Percentiles rank a stretch among this genome's conserved stretches.
phyloP scores from a whole-genome alignment of 2,329 filamentous ascomycete species.

The Nectriaceae sp. region DNA sequence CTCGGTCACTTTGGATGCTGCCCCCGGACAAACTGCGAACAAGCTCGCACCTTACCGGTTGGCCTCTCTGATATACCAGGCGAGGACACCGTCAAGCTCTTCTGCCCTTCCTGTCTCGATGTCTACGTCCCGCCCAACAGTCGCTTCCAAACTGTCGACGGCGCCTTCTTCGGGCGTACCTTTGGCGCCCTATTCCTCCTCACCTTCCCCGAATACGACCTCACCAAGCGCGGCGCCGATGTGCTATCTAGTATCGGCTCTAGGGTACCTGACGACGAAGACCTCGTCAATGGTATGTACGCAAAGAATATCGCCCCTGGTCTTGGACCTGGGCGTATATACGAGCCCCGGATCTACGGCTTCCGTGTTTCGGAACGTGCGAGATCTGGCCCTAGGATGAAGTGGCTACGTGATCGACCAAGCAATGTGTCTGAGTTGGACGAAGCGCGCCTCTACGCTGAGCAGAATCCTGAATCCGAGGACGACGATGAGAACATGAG shows the following conservation, averaged over 20 bases:
- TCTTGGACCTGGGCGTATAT: slow-evolving; percentile 79
- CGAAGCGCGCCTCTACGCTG: slow-evolving; percentile 63
- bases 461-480: slow-evolving; percentile 58
- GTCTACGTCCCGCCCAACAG: slow-evolving; percentile 98
- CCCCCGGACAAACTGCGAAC: slow-evolving; percentile 90
- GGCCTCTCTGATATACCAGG: slow-evolving; percentile 93
- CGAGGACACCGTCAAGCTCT: slow-evolving; percentile 96
- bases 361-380: slow-evolving; percentile 93
- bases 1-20: slow-evolving; percentile 94
- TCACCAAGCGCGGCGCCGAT: slow-evolving; percentile 70
- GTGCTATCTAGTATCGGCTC: slow-evolving; percentile 46
- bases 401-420: slow-evolving; percentile 89
- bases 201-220: slow-evolving; percentile 95
- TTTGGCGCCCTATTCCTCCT: slow-evolving; percentile 98
- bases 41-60: slow-evolving; percentile 87
- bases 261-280: slow-evolving; percentile 44
- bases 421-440: slow-evolving; percentile 80
- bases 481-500: slow-evolving; percentile 56
- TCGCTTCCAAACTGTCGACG: slow-evolving; percentile 94
- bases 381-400: slow-evolving; percentile 90
- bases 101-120: slow-evolving; percentile 94
- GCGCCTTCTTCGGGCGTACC: slow-evolving; percentile 96
- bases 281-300: slow-evolving; percentile 81
- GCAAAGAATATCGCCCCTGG: slow-evolving; percentile 86
- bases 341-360: slow-evolving; percentile 94